Conservation (phyloP, 306 rosid genomes). For the Begonia masoniana region DNA sequence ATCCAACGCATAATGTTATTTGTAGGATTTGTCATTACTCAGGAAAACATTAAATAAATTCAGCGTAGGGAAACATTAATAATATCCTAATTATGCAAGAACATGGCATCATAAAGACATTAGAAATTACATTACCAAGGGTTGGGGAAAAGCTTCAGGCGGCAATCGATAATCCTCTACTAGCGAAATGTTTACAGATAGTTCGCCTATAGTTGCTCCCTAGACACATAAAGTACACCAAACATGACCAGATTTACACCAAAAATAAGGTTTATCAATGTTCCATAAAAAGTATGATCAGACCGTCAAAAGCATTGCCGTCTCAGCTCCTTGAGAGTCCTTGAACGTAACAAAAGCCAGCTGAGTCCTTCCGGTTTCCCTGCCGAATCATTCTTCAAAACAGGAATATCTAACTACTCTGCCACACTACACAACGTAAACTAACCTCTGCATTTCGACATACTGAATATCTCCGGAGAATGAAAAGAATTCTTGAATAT, state of each 20-base stretch:
- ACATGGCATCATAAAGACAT: not conserved
- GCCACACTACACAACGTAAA: not conserved
- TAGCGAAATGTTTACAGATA: slow-evolving; percentile 40
- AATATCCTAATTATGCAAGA: not conserved
- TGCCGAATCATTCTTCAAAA: slow-evolving; percentile 7
- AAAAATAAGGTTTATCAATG: not conserved
- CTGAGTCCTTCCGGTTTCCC: slow-evolving; percentile 64
- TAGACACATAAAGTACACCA: not conserved
- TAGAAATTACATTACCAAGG: slow-evolving; percentile 27
- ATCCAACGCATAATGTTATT: too few species aligned
- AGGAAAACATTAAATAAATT: too few species aligned
- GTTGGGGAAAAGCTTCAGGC: slow-evolving; percentile 44
- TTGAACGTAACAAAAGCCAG: slow-evolving; percentile 70
- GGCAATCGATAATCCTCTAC: slow-evolving; percentile 69
- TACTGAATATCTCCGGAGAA: slow-evolving; percentile 66
- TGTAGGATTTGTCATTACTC: too few species aligned
- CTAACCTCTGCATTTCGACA: slow-evolving; percentile 73
- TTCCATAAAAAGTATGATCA: slow-evolving; percentile 3
- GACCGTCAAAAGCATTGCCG: slow-evolving; percentile 76
- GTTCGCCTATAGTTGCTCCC: slow-evolving; percentile 63
- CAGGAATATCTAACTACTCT: not conserved
- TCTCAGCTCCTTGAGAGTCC: slow-evolving; percentile 71
- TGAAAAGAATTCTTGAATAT: slow-evolving; percentile 73
- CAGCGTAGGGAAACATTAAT: not conserved
- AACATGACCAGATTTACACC: too few species aligned